phyloP scores from a whole-genome alignment of 352 stramenopile genomes.

The Phytophthora aleatoria region DNA sequence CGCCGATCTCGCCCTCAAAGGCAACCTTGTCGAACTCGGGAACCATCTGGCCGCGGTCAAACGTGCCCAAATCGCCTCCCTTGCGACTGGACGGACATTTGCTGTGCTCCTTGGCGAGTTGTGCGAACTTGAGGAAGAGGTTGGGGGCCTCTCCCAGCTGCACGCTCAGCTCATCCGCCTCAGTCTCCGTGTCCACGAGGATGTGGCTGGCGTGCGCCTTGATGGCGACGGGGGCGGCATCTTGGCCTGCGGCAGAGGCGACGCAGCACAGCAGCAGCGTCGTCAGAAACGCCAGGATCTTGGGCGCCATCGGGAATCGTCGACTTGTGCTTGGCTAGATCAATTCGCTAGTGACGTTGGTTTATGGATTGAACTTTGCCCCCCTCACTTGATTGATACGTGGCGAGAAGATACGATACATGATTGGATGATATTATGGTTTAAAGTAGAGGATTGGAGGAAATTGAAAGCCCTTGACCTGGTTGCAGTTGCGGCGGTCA shows the following conservation, averaged over 20 bases:
- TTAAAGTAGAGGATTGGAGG: neutral
- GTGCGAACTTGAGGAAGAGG: constrained; percentile 62
- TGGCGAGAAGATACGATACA: neutral
- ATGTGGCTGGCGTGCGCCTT: constrained; percentile 82
- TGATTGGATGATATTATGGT: constrained; percentile 6
- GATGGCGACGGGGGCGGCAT: constrained; percentile 23
- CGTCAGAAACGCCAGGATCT: constrained; percentile 29
- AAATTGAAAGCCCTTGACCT: neutral
- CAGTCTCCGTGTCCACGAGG: constrained; percentile 70
- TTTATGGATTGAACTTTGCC: neutral
- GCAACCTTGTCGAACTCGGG: constrained; percentile 79
- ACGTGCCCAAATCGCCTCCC: constrained; percentile 68
- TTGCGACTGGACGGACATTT: constrained; percentile 71
- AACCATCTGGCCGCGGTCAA: constrained; percentile 78
- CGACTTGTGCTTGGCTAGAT: constrained; percentile 1
- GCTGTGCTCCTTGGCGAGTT: constrained; percentile 72
- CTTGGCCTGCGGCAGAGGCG: constrained; percentile 11
- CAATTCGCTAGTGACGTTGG: constrained; percentile 8
- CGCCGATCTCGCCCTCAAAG: constrained; percentile 49
- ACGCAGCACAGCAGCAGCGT: constrained; percentile 31
- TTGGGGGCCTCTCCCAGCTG: constrained; percentile 56
- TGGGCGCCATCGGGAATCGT: constrained; percentile 18
- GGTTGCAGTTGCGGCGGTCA: no score
- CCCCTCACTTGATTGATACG: constrained; percentile 3
- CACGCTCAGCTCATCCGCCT: constrained; percentile 63